phyloP scores from a whole-genome alignment of 345 rosid genomes.

The Acer campestre region DNA sequence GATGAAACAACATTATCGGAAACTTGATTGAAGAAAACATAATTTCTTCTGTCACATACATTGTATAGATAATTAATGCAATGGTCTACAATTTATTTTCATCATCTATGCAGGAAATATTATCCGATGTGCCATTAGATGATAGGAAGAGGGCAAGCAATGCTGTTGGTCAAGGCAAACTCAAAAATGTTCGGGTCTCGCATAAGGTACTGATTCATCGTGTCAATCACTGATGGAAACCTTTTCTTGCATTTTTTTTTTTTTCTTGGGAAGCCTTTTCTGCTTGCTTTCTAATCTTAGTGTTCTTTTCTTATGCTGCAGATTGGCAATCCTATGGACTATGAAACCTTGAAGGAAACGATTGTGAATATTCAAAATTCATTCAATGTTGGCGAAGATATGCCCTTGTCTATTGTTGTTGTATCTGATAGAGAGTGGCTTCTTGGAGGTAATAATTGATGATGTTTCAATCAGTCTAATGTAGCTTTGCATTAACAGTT shows the following conservation, averaged over 20 bases:
- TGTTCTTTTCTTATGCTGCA: conserved; percentile 33
- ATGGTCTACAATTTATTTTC: conserved; percentile 8
- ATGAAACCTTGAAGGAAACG: conserved; percentile 68
- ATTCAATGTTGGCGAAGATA: conserved; percentile 45
- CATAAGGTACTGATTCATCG: conserved; percentile 55
- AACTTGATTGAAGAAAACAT: conserved; percentile 3
- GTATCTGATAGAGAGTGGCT: conserved; percentile 88
- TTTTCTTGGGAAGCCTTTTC: conserved; percentile 7
- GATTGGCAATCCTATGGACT: conserved; percentile 91
- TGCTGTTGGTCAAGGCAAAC: conserved; percentile 44
- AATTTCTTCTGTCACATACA: neutral
- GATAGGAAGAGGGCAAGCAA: conserved; percentile 56
- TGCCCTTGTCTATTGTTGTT: conserved; percentile 78
- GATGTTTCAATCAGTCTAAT: conserved; percentile 15
- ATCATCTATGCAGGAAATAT: conserved; percentile 65
- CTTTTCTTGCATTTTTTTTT: neutral
- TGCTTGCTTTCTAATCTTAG: conserved; percentile 13
- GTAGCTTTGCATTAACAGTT: conserved; percentile 22
- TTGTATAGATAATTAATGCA: conserved; percentile 15
- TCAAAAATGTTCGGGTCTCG: conserved; percentile 60
- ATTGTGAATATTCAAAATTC: conserved; percentile 57
- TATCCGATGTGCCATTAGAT: conserved; percentile 84
- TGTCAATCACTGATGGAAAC: conserved; percentile 6
- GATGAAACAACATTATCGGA: neutral
- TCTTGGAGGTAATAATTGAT: conserved; percentile 59